phyloP scores from a whole-genome alignment of 441 rosid species.

The Bocquillonia castaneifolia region DNA sequence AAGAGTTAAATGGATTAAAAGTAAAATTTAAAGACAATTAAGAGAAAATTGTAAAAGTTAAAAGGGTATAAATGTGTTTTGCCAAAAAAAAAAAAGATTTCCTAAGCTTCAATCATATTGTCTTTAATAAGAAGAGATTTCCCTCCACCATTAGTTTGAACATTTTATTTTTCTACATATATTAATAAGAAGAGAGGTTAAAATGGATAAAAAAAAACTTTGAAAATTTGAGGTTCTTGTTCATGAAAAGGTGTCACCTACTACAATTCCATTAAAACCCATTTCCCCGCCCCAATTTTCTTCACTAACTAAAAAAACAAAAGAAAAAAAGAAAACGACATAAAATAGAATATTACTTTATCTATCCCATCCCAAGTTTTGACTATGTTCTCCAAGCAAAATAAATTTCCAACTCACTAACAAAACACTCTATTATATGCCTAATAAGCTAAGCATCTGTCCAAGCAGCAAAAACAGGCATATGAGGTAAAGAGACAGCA shows the following conservation, averaged over 20 bases:
- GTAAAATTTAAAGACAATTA: too few relatives aligned
- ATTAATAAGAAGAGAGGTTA: conserved; percentile 13
- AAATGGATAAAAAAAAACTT: conserved; percentile 22
- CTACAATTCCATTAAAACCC: conserved; percentile 30
- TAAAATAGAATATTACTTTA: conserved; percentile 26
- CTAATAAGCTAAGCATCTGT: conserved; percentile 66
- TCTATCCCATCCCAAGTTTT: conserved; percentile 15
- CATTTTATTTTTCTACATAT: conserved; percentile 12
- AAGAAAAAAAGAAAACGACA: background rate
- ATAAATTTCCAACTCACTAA: conserved; percentile 10
- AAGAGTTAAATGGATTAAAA: too few relatives aligned
- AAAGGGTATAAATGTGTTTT: too few relatives aligned
- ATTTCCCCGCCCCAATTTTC: conserved; percentile 8
- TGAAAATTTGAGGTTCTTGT: conserved; percentile 40
- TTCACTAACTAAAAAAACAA: conserved; percentile 24
- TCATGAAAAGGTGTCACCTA: conserved; percentile 28
- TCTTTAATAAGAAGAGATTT: conserved; percentile 28
- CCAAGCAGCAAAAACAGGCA: conserved; percentile 94
- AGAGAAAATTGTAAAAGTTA: too few relatives aligned
- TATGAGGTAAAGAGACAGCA: conserved; percentile 54
- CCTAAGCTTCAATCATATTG: conserved; percentile 45
- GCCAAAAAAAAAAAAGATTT: too few relatives aligned
- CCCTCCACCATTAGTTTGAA: conserved; percentile 23
- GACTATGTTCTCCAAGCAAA: conserved; percentile 31
- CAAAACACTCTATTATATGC: background rate